phyloP scores from a whole-genome alignment of 1,284 basidiomycete genomes.

The Crocinoboletus sp. region DNA sequence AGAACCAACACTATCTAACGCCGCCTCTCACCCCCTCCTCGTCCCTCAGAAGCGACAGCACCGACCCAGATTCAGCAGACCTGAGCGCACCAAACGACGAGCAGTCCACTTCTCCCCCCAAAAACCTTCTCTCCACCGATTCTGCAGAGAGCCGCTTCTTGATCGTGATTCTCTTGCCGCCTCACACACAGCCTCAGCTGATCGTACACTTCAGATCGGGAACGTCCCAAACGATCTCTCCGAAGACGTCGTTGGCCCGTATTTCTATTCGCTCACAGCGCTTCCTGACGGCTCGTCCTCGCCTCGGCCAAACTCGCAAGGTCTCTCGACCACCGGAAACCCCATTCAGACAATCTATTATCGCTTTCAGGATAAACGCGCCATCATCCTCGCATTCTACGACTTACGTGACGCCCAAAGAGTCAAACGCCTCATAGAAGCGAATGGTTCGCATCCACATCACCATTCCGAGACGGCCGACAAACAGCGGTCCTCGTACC shows the following conservation, averaged over 20 bases:
- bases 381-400: constrained; percentile 58
- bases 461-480: constrained; percentile 23
- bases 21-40: constrained; percentile 57
- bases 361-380: constrained; percentile 43
- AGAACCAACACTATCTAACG: constrained; percentile 42
- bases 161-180: constrained; percentile 31
- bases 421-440: constrained; percentile 40
- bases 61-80: constrained; percentile 31
- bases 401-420: constrained; percentile 52
- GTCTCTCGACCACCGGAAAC: constrained; percentile 10
- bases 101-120: constrained; percentile 3
- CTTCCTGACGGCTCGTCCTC: constrained; percentile 13
- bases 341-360: constrained; percentile 51
- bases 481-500: constrained; percentile 19
- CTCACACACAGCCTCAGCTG: constrained; percentile 8
- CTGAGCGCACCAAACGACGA: constrained; percentile 10
- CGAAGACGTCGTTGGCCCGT: constrained; percentile 32
- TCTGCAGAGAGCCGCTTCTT: constrained; percentile 40
- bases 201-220: constrained; percentile 28
- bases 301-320: constrained; percentile 8
- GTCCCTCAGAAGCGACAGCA: constrained; percentile 39
- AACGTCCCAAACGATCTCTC: constrained; percentile 33
- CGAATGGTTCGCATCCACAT: constrained; percentile 23
- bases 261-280: constrained; percentile 25
- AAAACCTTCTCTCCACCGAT: constrained; percentile 10